Evolutionary conservation across 2,329 filamentous ascomycete species (phyloP), one percentile per base, ranked within the genome.

Genomic region (Alternaria gaisen): DNA sequence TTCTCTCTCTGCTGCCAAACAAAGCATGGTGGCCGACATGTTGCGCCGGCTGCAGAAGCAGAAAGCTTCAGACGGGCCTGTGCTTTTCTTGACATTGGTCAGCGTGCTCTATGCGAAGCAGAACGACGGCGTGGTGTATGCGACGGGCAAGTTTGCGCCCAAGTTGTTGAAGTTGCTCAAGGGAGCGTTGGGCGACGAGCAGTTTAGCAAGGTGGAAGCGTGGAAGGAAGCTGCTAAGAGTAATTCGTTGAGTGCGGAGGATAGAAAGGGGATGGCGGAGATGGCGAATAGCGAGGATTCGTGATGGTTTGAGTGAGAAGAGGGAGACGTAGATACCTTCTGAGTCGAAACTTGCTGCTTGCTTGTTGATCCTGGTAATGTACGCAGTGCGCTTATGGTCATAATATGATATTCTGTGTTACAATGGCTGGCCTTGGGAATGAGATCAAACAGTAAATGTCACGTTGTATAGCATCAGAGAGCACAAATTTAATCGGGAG

Each of bases 141-240:
- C 78, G 10, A 80, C 78, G 38, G 79, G 78, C 8, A 79, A 79
- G 62, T 80, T 77, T 59, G 77, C 78, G 41, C 79, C 79, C 1
- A 80, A 77, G 63, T 48, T 81, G 52, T 58, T 81, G 46, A 80
- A 77, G 59, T 61, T 72, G 53, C 56, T 80, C 30, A 79, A 77
- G 56, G 47, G 62, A 3, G 54, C 40, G 7, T 30, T 75, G 18
- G 52, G 56, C 2, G 53, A 54, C 6, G 74, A 68, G 34, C 61
- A 72, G 47, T 76, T 77, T 53, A 70, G 65, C 28, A 64, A 63
- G 52, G 47, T 80, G 32, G 77, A 80, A 52, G 64, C 50, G 14
- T 75, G 78, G 72, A 81, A 81, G 58, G 78, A 80, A 18, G 61
- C 58, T 7, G 79, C 77, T 3, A 80, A 78, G 56, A 61, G 67